Evolutionary conservation across 495 filamentous ascomycete species (phyloP), one percentile per base, ranked within the genome.

Genomic region (Tetracladium marchalianum): DNA sequence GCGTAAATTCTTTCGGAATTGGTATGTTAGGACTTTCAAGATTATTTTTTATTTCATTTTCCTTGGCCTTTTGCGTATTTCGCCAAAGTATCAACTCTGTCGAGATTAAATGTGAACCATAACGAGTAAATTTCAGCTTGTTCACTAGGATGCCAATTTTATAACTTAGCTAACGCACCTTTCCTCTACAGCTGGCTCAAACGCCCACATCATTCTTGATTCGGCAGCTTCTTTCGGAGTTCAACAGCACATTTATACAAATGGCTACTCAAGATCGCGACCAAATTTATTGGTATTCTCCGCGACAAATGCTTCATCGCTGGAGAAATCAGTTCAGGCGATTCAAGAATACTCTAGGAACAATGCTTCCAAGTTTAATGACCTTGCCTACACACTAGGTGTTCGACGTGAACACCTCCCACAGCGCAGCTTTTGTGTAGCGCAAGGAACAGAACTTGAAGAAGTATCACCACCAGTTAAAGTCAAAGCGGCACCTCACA

Each of bases 201-300:
- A 32, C 11, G 17, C 13, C 4, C 11, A 11, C 13, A 5, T 16
- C 16, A 24, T 42, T n/a, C 12, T 49, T 12, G 32, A 43, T 17
- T 49, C 66, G 39, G 67, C 70, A 8, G 46, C 31, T 15, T 49
- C 39, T 38, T 49, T 17, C 16, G 32, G 35, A 17, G 43, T 31
- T 31, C 33, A 41, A 32, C 36, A 32, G 35, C 31, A 35, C 16
- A 31, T 43, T 12, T 34, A 19, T 18, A 13, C 38, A 17, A 11
- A 16, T 40, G 38, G 16, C 13, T 8, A 37, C 47, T 57, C 35
- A 59, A 62, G 15, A 10, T 63, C 34, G 66, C 70, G 39, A 42
- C 27, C 37, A 18, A 44, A 62, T n/a, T 70, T 66, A 58, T 65
- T 66, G 36, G 51, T 72, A 24, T 57, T 44, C 40, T 63, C 41